These are phyloP conservation scores for Casaregolazyma lundiana DNA, from an alignment of 1,139 yeast genomes.

Conservation along the genomic window DNA sequence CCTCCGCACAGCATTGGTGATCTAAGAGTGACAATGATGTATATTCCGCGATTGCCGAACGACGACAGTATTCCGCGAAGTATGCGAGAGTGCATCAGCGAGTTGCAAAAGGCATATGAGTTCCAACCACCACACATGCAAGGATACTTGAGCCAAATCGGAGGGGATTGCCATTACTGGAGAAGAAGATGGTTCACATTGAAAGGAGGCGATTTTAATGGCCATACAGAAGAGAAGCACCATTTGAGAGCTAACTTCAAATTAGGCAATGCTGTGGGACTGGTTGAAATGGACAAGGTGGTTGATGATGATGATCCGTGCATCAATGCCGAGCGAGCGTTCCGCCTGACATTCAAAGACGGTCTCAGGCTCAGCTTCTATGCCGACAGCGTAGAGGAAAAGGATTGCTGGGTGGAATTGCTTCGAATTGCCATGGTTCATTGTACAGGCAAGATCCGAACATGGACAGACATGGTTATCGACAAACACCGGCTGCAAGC, in stretches of 20 bases:
- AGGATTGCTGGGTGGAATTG: conserved; percentile 48
- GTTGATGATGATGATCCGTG: conserved; percentile 31
- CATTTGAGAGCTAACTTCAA: conserved; percentile 65
- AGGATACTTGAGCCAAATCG: conserved; percentile 71
- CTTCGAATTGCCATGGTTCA: conserved; percentile 26
- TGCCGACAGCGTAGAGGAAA: conserved; percentile 53
- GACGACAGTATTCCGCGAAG: conserved; percentile 51
- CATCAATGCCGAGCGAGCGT: conserved; percentile 36
- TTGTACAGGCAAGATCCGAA: conserved; percentile 25
- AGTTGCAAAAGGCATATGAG: conserved; percentile 23
- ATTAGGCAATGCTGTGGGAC: conserved; percentile 51
- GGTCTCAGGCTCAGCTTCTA: conserved; percentile 63
- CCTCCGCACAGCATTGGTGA: conserved; percentile 64
- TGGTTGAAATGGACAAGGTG: conserved; percentile 37
- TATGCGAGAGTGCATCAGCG: conserved; percentile 27
- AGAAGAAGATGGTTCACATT: conserved; percentile 62
- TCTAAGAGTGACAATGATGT: conserved; percentile 69
- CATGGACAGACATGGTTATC: conserved; percentile 34
- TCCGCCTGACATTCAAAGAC: conserved; percentile 57
- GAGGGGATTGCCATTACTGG: conserved; percentile 71
- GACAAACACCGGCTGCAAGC: conserved; percentile 18
- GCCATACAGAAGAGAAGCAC: conserved; percentile 60
- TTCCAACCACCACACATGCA: conserved; percentile 20
- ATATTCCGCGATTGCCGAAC: conserved; percentile 49
- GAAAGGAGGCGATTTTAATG: conserved; percentile 52